Evolutionary conservation across 2,329 filamentous ascomycete genomes (phyloP).

Genomic region (Diaporthe ilicicola): DNA sequence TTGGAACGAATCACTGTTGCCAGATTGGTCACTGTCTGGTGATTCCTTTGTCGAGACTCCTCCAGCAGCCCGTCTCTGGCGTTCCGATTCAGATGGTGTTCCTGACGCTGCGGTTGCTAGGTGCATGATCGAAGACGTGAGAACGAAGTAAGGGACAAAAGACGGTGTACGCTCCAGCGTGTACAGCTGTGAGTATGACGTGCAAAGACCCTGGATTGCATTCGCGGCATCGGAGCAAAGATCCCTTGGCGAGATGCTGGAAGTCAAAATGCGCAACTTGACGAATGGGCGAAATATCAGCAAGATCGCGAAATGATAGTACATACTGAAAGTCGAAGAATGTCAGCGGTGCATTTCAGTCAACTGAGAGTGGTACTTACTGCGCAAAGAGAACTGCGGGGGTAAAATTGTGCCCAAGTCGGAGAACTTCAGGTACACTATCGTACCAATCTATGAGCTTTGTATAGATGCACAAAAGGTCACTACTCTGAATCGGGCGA

Average conservation of each 20-base stretch:
- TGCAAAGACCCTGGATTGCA: conserved; percentile 64
- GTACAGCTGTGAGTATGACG: conserved; percentile 66
- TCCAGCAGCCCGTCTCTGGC: conserved; percentile 29
- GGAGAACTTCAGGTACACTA: conserved; percentile 69
- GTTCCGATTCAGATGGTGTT: not conserved
- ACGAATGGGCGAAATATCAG: conserved; percentile 80
- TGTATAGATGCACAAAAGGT: conserved; percentile 70
- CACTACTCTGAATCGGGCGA: conserved; percentile 68
- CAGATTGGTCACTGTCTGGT: not conserved
- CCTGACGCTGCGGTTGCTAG: conserved; percentile 59
- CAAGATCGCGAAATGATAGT: conserved; percentile 75
- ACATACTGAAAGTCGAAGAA: conserved; percentile 59
- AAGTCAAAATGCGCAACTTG: conserved; percentile 69
- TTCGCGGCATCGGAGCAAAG: conserved; percentile 71
- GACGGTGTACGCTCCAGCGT: conserved; percentile 66
- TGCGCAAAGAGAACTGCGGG: conserved; percentile 78
- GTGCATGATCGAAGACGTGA: conserved; percentile 69
- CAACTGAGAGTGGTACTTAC: conserved; percentile 56
- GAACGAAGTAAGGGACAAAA: conserved; percentile 69
- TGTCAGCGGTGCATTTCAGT: conserved; percentile 17
- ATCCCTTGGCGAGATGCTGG: conserved; percentile 69
- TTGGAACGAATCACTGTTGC: not conserved
- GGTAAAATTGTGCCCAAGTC: conserved; percentile 73
- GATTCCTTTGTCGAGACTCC: too few species aligned
- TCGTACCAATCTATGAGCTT: conserved; percentile 79